A percentile compares a stretch with the other conserved stretches of the same genome.
These are phyloP conservation scores for Castanea crenata DNA, from an alignment of 306 rosid genomes.

Conservation along the genomic window DNA sequence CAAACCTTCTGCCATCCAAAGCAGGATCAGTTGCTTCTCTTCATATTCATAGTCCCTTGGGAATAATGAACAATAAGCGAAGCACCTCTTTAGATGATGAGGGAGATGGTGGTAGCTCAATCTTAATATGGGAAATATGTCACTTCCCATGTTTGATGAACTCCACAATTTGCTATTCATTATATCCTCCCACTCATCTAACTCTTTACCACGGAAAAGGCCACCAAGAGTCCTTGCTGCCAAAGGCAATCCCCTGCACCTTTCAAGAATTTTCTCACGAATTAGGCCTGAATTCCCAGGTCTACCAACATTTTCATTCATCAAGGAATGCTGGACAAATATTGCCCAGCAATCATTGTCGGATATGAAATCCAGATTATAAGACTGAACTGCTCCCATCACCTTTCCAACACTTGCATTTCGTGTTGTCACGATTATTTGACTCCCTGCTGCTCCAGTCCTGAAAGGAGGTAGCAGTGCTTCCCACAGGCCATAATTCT, in stretches of 20 bases:
- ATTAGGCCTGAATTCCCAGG: background rate
- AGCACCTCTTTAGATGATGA: background rate
- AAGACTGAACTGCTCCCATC: conserved; percentile 3
- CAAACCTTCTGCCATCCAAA: background rate
- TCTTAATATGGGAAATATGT: background rate
- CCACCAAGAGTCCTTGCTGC: conserved; percentile 3
- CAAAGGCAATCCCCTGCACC: background rate
- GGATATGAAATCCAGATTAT: background rate
- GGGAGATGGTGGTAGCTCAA: conserved; percentile 10
- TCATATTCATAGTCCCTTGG: background rate
- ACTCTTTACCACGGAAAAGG: background rate
- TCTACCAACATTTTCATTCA: background rate
- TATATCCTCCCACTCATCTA: background rate
- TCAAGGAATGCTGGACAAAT: conserved; percentile 8
- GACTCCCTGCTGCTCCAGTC: conserved; percentile 5
- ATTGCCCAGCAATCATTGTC: conserved; percentile 7
- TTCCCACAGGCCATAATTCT: background rate
- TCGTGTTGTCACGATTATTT: conserved; percentile 3
- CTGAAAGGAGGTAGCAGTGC: background rate
- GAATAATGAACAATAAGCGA: conserved; percentile 14
- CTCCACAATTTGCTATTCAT: background rate
- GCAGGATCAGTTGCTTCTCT: background rate
- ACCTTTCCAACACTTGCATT: background rate
- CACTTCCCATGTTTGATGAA: background rate
- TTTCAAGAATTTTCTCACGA: background rate